Conservation (phyloP, 2,329 filamentous ascomycete species). For the Claviceps sp. region DNA sequence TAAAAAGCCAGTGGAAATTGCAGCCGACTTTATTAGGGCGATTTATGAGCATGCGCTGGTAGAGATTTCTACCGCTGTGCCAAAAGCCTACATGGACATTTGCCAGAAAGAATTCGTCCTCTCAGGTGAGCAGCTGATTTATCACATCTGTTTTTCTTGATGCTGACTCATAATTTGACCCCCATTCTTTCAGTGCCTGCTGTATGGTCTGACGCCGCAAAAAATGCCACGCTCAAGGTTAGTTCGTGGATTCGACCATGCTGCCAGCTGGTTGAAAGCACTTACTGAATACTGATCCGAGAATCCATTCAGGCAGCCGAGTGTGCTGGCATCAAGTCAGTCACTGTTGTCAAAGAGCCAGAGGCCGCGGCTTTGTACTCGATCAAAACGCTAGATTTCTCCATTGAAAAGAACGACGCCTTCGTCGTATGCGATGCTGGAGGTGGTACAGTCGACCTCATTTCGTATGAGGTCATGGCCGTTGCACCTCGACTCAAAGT, state of each 20-base stretch:
- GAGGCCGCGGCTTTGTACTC: conserved; percentile 38
- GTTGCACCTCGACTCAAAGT: conserved; percentile 8
- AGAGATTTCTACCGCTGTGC: conserved; percentile 19
- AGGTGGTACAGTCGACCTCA: conserved; percentile 41
- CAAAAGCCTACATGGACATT: conserved; percentile 6
- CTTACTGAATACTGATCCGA: background rate
- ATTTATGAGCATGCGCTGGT: conserved; percentile 19
- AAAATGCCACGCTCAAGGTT: conserved; percentile 28
- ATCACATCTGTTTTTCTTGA: background rate
- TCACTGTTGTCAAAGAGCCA: conserved; percentile 36
- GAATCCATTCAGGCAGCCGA: conserved; percentile 18
- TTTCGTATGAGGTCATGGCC: conserved; percentile 33
- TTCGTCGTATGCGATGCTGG: conserved; percentile 42
- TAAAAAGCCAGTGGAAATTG: conserved; percentile 7
- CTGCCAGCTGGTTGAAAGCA: background rate
- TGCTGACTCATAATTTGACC: background rate
- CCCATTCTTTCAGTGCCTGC: conserved; percentile 35
- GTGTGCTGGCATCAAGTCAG: conserved; percentile 26
- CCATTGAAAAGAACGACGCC: conserved; percentile 29
- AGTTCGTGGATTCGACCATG: background rate
- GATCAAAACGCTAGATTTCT: conserved; percentile 27
- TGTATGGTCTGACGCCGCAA: conserved; percentile 43
- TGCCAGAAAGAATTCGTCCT: conserved; percentile 23
- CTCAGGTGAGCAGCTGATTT: conserved; percentile 20
- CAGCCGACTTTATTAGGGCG: conserved; percentile 7